Base-by-base conservation (phyloP, 2,329 filamentous ascomycete species). In the Monosporascus ibericus region DNA sequence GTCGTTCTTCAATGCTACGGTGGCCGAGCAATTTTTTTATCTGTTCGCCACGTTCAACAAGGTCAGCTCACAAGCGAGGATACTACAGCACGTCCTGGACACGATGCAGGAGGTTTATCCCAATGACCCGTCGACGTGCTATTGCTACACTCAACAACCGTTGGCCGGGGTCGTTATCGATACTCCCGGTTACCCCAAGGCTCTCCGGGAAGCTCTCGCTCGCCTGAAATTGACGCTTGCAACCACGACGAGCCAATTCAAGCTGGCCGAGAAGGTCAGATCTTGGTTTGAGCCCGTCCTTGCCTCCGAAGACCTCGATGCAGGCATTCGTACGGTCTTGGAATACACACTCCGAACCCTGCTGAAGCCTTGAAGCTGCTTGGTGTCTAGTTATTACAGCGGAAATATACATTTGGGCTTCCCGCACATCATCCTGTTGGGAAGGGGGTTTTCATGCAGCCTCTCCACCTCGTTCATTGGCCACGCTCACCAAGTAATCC, bases 11-110 rank as follows among this genome's bases (percentile, higher is more conserved):
- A 81, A 80, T 54, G 71, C 84, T 2, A 73, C 75, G 1, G 77
- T 90, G 6, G 90, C 84, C 3, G 84, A 87, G 62, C 73, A 80
- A 22, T 96, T 96, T 71, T 97, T 94, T 70, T 75, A 87, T 63
- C 80, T 95, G 72, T 87, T 95, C 58, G 76, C 82, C 2, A 74
- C 77, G 6, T 96, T 95, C 68, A 74, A 77, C 20, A 73, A 81
- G 40, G 74, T 91, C 30, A 79, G 84, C 1, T 86, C 85, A 51
- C 77, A 87, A 51, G 68, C 72, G 11, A 85, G 73, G 62, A 82
- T 96, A 40, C 72, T 92, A 39, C 79, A 86, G 57, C 88, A 95
- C 68, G 85, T 95, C 47, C 70, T 94, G 42, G 77, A 81, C 47
- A 74, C 74, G 40, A 80, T 96, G 72, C 72, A 76, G 42, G 71